phyloP scores from a whole-genome alignment of 2,329 filamentous ascomycete genomes.

The Esteya vermicola region DNA sequence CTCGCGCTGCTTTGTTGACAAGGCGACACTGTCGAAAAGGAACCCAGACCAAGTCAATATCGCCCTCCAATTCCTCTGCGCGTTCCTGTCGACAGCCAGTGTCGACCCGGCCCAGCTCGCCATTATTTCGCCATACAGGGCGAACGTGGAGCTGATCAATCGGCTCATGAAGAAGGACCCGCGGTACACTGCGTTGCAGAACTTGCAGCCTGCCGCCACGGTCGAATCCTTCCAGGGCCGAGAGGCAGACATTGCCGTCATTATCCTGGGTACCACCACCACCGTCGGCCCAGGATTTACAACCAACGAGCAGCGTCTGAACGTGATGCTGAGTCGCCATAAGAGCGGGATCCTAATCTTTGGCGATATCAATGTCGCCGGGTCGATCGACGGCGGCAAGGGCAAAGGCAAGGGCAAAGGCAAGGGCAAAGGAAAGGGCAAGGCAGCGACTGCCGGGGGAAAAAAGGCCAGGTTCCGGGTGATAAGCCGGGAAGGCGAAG shows the following conservation, averaged over 20 bases:
- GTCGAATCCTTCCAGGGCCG: conserved; percentile 13
- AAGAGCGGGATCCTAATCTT: neutral
- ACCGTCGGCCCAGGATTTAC: conserved; percentile 9
- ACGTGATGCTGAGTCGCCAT: neutral
- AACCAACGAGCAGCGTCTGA: conserved; percentile 5
- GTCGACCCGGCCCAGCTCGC: conserved; percentile 26
- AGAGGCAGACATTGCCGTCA: conserved; percentile 11
- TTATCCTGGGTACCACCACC: conserved; percentile 10
- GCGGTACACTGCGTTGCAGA: conserved; percentile 4
- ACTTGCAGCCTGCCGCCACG: conserved; percentile 6
- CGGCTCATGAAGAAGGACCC: conserved; percentile 1
- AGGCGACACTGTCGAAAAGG: neutral
- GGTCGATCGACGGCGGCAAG: neutral
- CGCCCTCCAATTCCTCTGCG: conserved; percentile 20
- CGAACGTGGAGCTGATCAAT: conserved; percentile 8
- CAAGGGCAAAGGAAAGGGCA: too few relatives aligned
- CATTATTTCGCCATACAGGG: conserved; percentile 32
- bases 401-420: neutral
- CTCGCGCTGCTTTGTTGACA: neutral
- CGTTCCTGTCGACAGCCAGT: conserved; percentile 17
- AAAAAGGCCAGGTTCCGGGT: too few relatives aligned
- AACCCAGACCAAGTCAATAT: conserved; percentile 1
- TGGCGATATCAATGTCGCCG: neutral
- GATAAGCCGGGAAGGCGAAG: too few relatives aligned
- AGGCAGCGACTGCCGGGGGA: too few relatives aligned